Evolutionary conservation across 257 asterid genomes (phyloP), one percentile per base, ranked within the genome.

Genomic region (Rhazya stricta): DNA sequence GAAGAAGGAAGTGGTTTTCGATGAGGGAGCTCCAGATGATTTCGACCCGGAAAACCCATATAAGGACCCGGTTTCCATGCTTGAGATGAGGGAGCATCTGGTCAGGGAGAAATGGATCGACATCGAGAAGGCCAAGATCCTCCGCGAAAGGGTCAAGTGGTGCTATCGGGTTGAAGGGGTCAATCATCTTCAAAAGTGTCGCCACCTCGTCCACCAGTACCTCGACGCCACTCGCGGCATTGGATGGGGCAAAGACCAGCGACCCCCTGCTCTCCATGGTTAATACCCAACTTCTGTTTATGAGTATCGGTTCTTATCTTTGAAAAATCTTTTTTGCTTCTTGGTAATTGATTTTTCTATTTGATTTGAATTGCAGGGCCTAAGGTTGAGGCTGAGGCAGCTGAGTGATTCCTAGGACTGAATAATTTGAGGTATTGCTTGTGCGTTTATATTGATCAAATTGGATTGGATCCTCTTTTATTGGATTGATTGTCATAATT

Each of bases 191-290:
- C 97, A 94, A 84, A 94, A 94, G 80, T 94, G 98, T 79, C 92
- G 97, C 63, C 97, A 94, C 83, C 96, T 94, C 66, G 97, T 94
- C 41, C 88, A 84, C 43, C 96, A 89, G 87, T 94, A 94, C 78
- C 96, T 94, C 25, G 97, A 94, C 4, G 85, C 98, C 74, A 94
- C 98, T 27, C 97, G 98, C 74, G 97, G 96, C 42, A 79, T 94
- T 43, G 98, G 98, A 1, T 94, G 98, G 98, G 98, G 98, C 70
- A 94, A 94, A 80, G 98, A 94, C 73, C 91, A 86, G 68, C 96
- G 98, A 69, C 97, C 96, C 42, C 91, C 81, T 68, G 77, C 86
- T 68, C 86, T 94, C 36, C 97, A 94, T 43, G 98, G 98, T 93
- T 39, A 11, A 19, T 1, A 0, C 50, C 36, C 42, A 15, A 4